These are phyloP conservation scores for Daedaleopsis sinensis DNA, from an alignment of 768 basidiomycete genomes.

Conservation along the genomic window DNA sequence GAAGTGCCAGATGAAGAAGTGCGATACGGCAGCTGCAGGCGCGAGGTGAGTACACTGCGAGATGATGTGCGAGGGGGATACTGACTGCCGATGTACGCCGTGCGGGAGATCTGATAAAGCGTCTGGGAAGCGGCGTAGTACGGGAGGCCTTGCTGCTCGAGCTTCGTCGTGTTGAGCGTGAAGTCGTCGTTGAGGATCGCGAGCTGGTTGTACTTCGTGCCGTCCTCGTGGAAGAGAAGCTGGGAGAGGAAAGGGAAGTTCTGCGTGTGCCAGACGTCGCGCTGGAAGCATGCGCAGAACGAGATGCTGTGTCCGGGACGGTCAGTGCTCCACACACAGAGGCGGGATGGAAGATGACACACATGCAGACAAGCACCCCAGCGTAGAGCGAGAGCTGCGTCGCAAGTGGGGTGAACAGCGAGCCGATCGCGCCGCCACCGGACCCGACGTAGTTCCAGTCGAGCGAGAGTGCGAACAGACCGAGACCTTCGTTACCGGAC, in stretches of 20 bases:
- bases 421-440: constrained; percentile 41
- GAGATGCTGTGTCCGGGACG: constrained; percentile 12
- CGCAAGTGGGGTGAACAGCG: constrained; percentile 33
- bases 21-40: constrained; percentile 46
- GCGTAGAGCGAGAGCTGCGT: constrained; percentile 20
- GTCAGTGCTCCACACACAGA: not conserved
- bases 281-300: constrained; percentile 47
- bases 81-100: constrained; percentile 35
- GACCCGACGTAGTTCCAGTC: constrained; percentile 56
- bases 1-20: constrained; percentile 31
- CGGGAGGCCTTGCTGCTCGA: constrained; percentile 48
- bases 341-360: constrained; percentile 10
- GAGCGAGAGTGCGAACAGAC: constrained; percentile 55
- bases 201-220: constrained; percentile 53
- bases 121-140: constrained; percentile 51
- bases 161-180: constrained; percentile 50
- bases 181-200: constrained; percentile 56
- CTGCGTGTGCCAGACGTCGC: constrained; percentile 56
- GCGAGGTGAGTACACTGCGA: no score
- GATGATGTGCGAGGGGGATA: not conserved
- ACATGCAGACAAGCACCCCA: constrained; percentile 37
- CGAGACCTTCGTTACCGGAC: constrained; percentile 64
- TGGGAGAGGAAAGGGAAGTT: constrained; percentile 54
- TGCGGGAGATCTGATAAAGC: constrained; percentile 33
- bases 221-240: constrained; percentile 44